Conservation (phyloP, 1,139 yeast species). For the Saccharomyces hybrid region DNA sequence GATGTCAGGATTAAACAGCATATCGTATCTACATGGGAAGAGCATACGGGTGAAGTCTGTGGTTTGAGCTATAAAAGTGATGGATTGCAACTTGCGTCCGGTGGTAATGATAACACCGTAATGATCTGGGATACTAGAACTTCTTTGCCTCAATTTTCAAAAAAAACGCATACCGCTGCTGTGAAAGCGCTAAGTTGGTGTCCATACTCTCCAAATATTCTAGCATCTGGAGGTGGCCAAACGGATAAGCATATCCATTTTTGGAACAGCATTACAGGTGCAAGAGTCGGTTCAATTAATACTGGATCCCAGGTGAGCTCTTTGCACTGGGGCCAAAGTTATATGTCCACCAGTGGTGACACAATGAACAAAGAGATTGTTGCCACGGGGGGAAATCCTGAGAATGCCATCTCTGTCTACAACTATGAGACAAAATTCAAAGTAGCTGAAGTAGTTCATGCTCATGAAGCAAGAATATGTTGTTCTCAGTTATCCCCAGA, state of each 20-base stretch:
- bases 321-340: constrained; percentile 74
- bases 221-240: constrained; percentile 97
- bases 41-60: constrained; percentile 86
- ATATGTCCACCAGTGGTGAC: constrained; percentile 33
- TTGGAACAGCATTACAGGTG: constrained; percentile 92
- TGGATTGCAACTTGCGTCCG: constrained; percentile 81
- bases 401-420: constrained; percentile 75
- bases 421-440: constrained; percentile 80
- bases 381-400: constrained; percentile 92
- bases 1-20: constrained; percentile 89
- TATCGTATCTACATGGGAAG: constrained; percentile 48
- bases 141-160: constrained; percentile 64
- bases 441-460: constrained; percentile 77
- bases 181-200: constrained; percentile 96
- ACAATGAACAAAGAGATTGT: constrained; percentile 78
- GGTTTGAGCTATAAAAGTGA: constrained; percentile 83
- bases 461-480: constrained; percentile 86
- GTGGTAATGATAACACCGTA: constrained; percentile 91
- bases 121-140: constrained; percentile 91
- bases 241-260: constrained; percentile 84
- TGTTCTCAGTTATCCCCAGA: constrained; percentile 85
- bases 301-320: constrained; percentile 94
- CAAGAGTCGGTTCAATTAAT: constrained; percentile 76
- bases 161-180: constrained; percentile 83
- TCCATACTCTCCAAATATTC: constrained; percentile 71